phyloP scores from a whole-genome alignment of 192 early-diverging fungal genomes.

The Oehlia diaphana region DNA sequence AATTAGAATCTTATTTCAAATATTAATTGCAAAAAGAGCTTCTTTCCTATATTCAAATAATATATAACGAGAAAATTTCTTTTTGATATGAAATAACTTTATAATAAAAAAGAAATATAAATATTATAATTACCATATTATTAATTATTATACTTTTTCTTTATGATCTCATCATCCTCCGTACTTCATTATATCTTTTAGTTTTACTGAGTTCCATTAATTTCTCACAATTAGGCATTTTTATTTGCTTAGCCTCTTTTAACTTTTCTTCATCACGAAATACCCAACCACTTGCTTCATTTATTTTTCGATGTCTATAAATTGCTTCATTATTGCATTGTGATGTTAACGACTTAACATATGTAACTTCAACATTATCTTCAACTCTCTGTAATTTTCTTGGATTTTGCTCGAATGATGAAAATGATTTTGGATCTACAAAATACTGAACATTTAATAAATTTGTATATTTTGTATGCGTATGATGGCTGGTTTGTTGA shows the following conservation, averaged over 20 bases:
- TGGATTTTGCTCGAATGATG: slow-evolving; percentile 35
- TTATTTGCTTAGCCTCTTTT: slow-evolving; percentile 62
- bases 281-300: slow-evolving; percentile 69
- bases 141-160: background rate
- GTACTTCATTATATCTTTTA: slow-evolving; percentile 11
- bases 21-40: background rate
- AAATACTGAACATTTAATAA: slow-evolving; percentile 73
- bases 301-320: slow-evolving; percentile 49
- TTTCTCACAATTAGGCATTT: slow-evolving; percentile 70
- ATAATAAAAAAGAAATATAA: background rate
- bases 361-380: slow-evolving; percentile 68
- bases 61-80: too few relatives aligned
- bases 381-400: slow-evolving; percentile 68
- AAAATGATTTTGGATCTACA: slow-evolving; percentile 64
- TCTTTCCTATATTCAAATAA: too few relatives aligned
- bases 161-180: background rate
- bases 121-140: background rate
- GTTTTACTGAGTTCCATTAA: slow-evolving; percentile 50
- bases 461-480: slow-evolving; percentile 53
- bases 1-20: background rate
- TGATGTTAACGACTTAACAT: slow-evolving; percentile 62
- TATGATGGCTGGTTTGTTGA: slow-evolving; percentile 49
- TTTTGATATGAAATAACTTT: background rate
- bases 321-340: slow-evolving; percentile 69
- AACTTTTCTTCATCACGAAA: slow-evolving; percentile 61